Base-by-base conservation (phyloP, 176 grass and related monocot genomes). In the Cenchrus americanus region DNA sequence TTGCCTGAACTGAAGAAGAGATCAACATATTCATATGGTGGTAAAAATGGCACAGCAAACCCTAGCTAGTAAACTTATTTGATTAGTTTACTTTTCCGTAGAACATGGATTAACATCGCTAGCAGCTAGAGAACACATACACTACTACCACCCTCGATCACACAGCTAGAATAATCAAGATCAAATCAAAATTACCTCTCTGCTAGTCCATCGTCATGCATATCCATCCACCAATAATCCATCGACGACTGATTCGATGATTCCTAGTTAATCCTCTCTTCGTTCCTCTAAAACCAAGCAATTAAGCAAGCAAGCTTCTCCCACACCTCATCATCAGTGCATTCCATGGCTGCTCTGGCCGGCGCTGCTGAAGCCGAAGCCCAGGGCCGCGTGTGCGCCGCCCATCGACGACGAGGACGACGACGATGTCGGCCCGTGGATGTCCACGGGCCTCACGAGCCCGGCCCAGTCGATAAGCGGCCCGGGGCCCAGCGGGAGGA, bases 351-450 rank as follows among this genome's bases (percentile, higher is more conserved):
- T 90, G 87, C 85, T 92, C 64, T 86, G 84, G 2, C 82, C 86
- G 32, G 77, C 86, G 71, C 67, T 65, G 42, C 80, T 58, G 83
- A 91, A 86, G 5, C 88, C 94, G 83, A 97, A 97, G 22, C 94
- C 89, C 73, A 94, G 81, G 19, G 62, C 71, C 1, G 72, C 71
- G 40, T 88, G 88, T 4, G 92, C 59, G 41, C 85, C 94, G 66
- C 89, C 92, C 87, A 97, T 92, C 9, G 94, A 94, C 13, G 94
- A 92, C 2, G 94, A 97, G 9, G 94, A 97, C 0, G 94, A 94
- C 5, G 94, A 94, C 5, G 92, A 86, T 1, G 94, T 91, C 11
- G 94, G 87, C 52, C 87, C 88, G 27, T 92, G 90, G 21, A 88
- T 78, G 14, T 94, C 89, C 40, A 91, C 66, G 17, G 85, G 85